Base-by-base conservation (phyloP, 331 rosid species). In the Phaseolus coccineus region DNA sequence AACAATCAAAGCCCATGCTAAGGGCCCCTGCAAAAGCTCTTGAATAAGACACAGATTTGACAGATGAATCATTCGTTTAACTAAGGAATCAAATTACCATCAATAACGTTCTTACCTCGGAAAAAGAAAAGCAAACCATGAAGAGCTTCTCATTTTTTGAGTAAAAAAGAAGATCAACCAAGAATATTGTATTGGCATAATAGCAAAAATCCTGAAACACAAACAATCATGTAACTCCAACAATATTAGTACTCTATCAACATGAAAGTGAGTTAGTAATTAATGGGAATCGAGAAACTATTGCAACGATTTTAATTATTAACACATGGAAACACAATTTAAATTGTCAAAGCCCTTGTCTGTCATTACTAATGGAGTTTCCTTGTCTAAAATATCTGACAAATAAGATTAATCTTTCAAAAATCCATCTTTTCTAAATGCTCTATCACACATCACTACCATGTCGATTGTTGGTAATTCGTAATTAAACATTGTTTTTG, bases 41-140 rank as follows among this genome's bases (percentile, higher is more conserved):
- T 42, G 59, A 58, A 79, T 52, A 68, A 67, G 85, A 84, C 55
- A 70, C 61, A 51, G 68, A 81, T 33, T 76, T 63, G 44, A 65
- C 42, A 65, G 55, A 69, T 65, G 46, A 81, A 75, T 22, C 30
- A 19, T 47, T 74, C 63, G 22, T 80, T 84, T 33, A 39, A 48
- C 46, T 61, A 67, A 62, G 78, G 37, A 64, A 25, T 66, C 56
- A 85, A 58, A 22, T 46, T 55, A 46, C 11, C 22, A 33, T 31
- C 10, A 53, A 78, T 28, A 69, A 63, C 14, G 5, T 50, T 76
- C 89, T 80, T 77, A 92, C 97, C 97, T 93, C 97, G 14, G 97
- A 94, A 86, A 93, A 93, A 31, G 96, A 87, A 85, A 93, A 93
- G 84, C 96, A 91, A 79, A 93, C 80, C 94, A 91, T 83, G 91